phyloP scores from a whole-genome alignment of 306 rosid genomes.

The Luffa acutangula region DNA sequence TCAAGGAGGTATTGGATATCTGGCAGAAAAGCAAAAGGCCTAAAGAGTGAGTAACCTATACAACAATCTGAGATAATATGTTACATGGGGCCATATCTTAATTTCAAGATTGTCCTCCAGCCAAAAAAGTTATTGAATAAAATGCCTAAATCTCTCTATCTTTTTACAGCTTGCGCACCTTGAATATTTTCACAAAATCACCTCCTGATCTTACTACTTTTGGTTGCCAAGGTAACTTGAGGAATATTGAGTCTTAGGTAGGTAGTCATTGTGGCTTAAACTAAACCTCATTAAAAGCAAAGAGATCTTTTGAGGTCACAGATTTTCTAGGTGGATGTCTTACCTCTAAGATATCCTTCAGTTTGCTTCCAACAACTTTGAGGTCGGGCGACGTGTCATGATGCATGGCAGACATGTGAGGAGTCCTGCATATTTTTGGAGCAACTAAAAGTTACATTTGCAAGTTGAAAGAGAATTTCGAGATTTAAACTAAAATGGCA shows the following conservation, averaged over 20 bases:
- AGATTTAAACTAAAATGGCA: not conserved
- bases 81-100: not conserved
- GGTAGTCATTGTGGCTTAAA: not conserved
- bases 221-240: not conserved
- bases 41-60: not conserved
- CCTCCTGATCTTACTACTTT: not conserved
- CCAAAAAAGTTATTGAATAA: not conserved
- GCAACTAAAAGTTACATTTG: not conserved
- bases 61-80: not conserved
- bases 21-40: slow-evolving; percentile 11
- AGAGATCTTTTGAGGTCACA: not conserved
- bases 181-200: too few relatives aligned
- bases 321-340: not conserved
- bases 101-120: not conserved
- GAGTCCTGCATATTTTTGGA: slow-evolving; percentile 47
- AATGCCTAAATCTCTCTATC: not conserved
- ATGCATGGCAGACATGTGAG: slow-evolving; percentile 86
- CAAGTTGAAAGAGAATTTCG: not conserved
- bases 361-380: slow-evolving; percentile 53
- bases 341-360: slow-evolving; percentile 79
- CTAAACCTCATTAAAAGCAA: not conserved
- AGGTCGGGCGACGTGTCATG: slow-evolving; percentile 74
- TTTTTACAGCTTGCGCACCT: not conserved
- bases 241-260: not conserved
- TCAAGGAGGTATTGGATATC: slow-evolving; percentile 55